Base-by-base conservation (phyloP, 495 filamentous ascomycete species). In the Recurvomyces mirabilis region DNA sequence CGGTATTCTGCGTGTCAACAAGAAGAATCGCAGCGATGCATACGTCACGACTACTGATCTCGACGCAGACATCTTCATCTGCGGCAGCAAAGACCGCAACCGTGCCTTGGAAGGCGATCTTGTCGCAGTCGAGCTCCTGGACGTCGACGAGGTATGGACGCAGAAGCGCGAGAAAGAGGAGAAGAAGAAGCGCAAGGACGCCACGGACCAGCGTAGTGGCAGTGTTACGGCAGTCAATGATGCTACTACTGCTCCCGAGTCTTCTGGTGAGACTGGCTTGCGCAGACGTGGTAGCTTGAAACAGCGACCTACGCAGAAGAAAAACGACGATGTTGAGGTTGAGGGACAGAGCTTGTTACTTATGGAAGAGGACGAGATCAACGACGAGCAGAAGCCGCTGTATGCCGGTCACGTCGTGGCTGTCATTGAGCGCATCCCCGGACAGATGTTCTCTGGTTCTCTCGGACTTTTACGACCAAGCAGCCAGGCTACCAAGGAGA, bases 161-260 rank as follows among this genome's bases (percentile, higher is more conserved):
- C 91, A 98, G 66, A 98, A 98, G 70, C 83, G 85, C 18, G 91
- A 98, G 61, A 98, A 98, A 59, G 91, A 98, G 62, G 91, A 98
- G 57, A 98, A 98, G 71, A 98, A 98, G 78, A 96, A 96, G 69
- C 83, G 91, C 60, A 98, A 98, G 70, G 91, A 98, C 57, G 91
- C 93, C 46, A 93, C 87, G 18, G 91, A 95, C 56, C 85, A 86
- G 35, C 78, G 91, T 43, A 78, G 77, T 25, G 74, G 78, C 32
- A 70, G 70, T 49, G 80, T 79, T 46, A 82, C 68, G 24, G 81
- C 69, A 23, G 82, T 78, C 54, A 78, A 82, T 31, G 78, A 78
- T 58, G 63, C 63, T 71, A 78, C 60, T 75, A 85, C 60, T 50
- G 74, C 51, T 69, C 78, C 47, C 68, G 77, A 84, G 41, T 70